Evolutionary conservation across 2,329 filamentous ascomycete genomes (phyloP), one percentile per base, ranked within the genome.

Genomic region (Xylariales sp.): DNA sequence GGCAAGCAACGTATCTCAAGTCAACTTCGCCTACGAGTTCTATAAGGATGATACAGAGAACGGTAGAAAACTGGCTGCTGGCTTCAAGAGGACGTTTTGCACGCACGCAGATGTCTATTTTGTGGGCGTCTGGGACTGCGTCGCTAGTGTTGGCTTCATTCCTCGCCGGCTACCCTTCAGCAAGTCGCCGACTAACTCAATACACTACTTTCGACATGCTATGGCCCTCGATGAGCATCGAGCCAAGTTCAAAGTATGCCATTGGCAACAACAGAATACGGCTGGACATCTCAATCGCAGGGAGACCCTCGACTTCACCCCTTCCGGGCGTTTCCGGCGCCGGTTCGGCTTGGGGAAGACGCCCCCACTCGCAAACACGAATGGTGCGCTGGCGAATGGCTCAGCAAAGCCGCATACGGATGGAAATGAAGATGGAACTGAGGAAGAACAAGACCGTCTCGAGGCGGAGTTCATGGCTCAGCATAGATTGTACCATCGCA

Each of bases 71-170:
- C 64, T 65, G 58, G 65, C 60, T 39, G 50, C 44, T 4, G 60
- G 66, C 8, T 70, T 70, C 59, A 70, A 67, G 46, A 55, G 54
- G 31, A 69, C 68, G 0, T 72, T 71, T 47, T 69, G 66, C 47
- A 63, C 58, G 1, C 54, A 65, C 33, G 62, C 69, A 36, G 55
- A 57, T 15, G 58, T 70, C 5, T 59, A 70, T 45, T 71, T 68
- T 45, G 47, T 70, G 11, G 67, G 68, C 5, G 51, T 69, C 6
- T 71, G 60, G 50, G 64, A 67, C 34, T 63, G 63, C 35, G 64
- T 67, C 7, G 60, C 61, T 18, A 62, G 58, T 31, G 66, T 71
- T 3, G 65, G 64, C 4, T 62, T 69, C 49, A 60, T 65, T 18
- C 61, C 58, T 2, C 57, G 62, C 29, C 63, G 57, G 39, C 44